Evolutionary conservation across 1,139 yeast species (phyloP), one percentile per base, ranked within the genome.

Genomic region (Pichia inconspicua): DNA sequence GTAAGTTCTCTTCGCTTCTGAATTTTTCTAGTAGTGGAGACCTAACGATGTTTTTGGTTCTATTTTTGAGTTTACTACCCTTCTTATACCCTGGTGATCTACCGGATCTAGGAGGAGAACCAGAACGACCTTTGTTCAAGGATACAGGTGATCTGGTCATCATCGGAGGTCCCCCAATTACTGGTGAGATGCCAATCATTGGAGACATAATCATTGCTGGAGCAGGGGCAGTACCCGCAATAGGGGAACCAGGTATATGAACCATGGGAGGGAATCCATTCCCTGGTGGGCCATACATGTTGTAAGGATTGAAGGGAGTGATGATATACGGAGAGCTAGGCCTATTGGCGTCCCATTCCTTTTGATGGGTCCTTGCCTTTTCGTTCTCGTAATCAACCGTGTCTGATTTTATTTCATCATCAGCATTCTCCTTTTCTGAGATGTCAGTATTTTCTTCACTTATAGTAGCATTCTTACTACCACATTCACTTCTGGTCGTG

Each of bases 1-100:
- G 78, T 55, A 78, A 84, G 43, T 75, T 80, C 49, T 81, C 72
- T 60, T 81, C 83, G 48, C 80, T 77, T 48, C 97, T 78, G 53
- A 92, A 87, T 60, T 88, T 95, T 65, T 92, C 97, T 52, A 92
- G 70, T 44, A 89, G 67, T 10, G 96, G 92, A 6, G 92, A 83
- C 55, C 95, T 72, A 55, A 81, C 78, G 48, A 82, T 81, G 58
- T 76, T 63, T 40, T 61, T 67, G 46, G 60, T 54, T 32, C 57
- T 58, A 39, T 47, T 25, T 8, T 50, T 47, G 14, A 52, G 30
- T 27, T 44, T 43, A 27, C 30, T 15, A 22, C 22, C 30, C 19
- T 34, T 44, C 19, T 41, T 43, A 9, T 40, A 44, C 5, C 43
- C 32, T 14, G 51, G 51, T 1, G 52, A 48, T 37, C 38, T 48